These are phyloP conservation scores for Mycena pura DNA, from an alignment of 768 basidiomycete genomes.

Conservation along the genomic window DNA sequence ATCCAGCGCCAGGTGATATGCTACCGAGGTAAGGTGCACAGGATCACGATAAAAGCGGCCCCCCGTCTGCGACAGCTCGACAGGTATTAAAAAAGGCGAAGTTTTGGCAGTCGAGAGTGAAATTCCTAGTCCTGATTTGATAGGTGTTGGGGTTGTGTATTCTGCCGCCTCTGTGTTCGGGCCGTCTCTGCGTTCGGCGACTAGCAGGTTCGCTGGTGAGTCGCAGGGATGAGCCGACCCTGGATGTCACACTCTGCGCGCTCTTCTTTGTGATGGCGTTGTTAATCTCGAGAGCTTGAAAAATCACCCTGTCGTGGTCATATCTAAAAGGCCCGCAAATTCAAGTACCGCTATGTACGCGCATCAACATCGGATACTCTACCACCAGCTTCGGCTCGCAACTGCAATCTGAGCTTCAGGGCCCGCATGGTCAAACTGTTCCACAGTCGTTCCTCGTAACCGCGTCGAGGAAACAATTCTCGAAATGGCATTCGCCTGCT, in stretches of 20 bases:
- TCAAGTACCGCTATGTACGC: constrained; percentile 11
- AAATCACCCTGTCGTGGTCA: no score
- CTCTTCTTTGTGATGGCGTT: no score
- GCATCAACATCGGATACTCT: constrained; percentile 16
- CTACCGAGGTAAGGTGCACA: constrained; percentile 10
- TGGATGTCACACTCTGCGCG: no score
- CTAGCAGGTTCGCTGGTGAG: no score
- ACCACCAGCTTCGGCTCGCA: neutral
- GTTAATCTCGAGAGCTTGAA: neutral
- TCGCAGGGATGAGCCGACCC: no score
- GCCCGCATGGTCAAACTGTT: constrained; percentile 12
- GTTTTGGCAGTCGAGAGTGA: neutral
- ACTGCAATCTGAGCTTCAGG: constrained; percentile 21
- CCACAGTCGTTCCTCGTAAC: constrained; percentile 21
- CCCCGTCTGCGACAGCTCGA: neutral
- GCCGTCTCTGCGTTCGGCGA: no score
- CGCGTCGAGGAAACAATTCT: constrained; percentile 14
- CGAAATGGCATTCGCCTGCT: constrained; percentile 7
- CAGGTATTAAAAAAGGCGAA: constrained; percentile 13
- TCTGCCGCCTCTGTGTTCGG: no score
- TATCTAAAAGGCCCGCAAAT: constrained; percentile 6
- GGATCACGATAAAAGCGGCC: constrained; percentile 37
- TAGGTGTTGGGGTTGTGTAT: neutral
- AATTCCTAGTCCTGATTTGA: constrained; percentile 4
- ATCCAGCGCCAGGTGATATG: constrained; percentile 5